Evolutionary conservation across 1,284 basidiomycete genomes (phyloP), one percentile per base, ranked within the genome.

Genomic region (Mycosarcoma maydis): DNA sequence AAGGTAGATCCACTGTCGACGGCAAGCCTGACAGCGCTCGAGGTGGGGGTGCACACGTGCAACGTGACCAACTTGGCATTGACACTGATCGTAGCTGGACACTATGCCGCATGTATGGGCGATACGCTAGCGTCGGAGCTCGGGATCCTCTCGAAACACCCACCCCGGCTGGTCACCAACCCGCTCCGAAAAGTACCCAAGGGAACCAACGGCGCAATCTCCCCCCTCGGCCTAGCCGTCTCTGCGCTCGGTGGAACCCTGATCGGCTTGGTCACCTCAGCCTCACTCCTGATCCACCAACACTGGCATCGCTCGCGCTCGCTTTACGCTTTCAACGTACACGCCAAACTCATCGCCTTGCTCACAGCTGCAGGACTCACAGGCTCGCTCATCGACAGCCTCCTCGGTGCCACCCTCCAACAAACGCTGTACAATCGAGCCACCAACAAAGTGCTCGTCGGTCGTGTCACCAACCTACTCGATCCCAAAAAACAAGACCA

Each of bases 121-220:
- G 75, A 78, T 20, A 75, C 73, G 8, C 46, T 78, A 3, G 73
- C 75, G 0, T 75, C 72, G 5, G 76, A 78, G 36, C 69, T 78
- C 6, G 77, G 77, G 6, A 78, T 80, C 47, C 56, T 80, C 2
- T 69, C 76, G 2, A 30, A 20, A 13, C 27, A 40, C 5, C 39
- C 49, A n/a, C 77, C 77, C 8, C 29, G 75, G 16, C 50, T 80
- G 6, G 51, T 80, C 49, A 60, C 59, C 14, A 55, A 33, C 92
- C 75, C 86, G 92, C 42, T 89, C 91, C 86, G 94, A 26, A 87
- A 92, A 0, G 92, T 94, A 0, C 93, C 93, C 1, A 89, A 90
- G 0, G 94, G 94, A 1, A 96, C 94, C 2, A 97, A 98, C 78
- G 94, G 94, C 9, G 94, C 87, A 0, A 86, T 97, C 64, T 91